Evolutionary conservation across 352 stramenopile genomes (phyloP).

Genomic region (Thraustochytrium sp.): DNA sequence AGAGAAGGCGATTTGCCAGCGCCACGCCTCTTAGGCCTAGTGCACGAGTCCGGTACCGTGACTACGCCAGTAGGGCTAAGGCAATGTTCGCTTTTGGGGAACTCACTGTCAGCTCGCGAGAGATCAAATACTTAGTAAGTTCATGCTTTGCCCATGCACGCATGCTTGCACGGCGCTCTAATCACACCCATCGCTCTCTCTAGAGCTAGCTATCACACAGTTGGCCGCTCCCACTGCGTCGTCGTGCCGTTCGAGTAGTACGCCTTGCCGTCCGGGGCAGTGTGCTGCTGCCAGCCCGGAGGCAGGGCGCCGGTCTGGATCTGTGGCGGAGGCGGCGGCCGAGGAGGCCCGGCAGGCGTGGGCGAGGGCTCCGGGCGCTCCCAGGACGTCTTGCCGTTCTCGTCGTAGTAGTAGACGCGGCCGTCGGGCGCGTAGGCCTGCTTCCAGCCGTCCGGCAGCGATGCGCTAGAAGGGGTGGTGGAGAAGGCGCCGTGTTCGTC

Average conservation of each 20-base stretch:
- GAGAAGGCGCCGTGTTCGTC: background rate
- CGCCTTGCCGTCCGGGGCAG: background rate
- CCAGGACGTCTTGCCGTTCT: background rate
- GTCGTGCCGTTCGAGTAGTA: slow-evolving; percentile 4
- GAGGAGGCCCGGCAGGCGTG: background rate
- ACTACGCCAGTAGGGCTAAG: too few relatives aligned
- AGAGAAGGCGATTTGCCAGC: too few relatives aligned
- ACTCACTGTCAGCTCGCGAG: too few relatives aligned
- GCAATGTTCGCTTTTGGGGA: too few relatives aligned
- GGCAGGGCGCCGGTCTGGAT: background rate
- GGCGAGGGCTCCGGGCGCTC: background rate
- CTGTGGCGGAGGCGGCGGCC: background rate
- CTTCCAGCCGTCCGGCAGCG: background rate
- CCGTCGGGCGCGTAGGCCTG: background rate
- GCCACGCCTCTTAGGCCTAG: too few relatives aligned
- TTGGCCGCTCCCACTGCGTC: slow-evolving; percentile 9
- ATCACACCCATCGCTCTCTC: background rate
- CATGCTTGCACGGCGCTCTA: too few relatives aligned
- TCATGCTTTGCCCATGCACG: too few relatives aligned
- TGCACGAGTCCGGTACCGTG: too few relatives aligned
- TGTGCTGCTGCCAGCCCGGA: background rate
- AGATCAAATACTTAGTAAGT: too few relatives aligned
- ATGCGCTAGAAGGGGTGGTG: background rate
- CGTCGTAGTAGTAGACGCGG: slow-evolving; percentile 18
- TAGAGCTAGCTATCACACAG: background rate